Percentiles rank a stretch among this genome's conserved stretches.
phyloP scores from a whole-genome alignment of 2,329 filamentous ascomycete species.

The Ilyonectria destructans region DNA sequence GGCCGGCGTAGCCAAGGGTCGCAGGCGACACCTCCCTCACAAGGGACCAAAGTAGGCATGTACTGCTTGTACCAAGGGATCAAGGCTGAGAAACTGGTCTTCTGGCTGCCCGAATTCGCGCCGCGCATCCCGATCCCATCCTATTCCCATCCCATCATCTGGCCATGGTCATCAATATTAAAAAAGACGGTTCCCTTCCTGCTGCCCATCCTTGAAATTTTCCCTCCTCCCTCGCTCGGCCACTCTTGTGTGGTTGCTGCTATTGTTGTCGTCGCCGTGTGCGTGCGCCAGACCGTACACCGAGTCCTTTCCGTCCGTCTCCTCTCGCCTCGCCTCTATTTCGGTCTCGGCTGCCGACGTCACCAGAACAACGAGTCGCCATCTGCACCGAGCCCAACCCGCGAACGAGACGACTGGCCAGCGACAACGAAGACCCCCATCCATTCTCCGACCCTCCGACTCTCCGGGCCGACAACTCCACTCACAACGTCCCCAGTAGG shows the following conservation, averaged over 20 bases:
- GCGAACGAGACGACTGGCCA: constrained; percentile 31
- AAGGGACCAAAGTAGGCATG: constrained; percentile 15
- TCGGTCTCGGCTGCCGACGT: constrained; percentile 48
- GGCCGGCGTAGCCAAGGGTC: constrained; percentile 17
- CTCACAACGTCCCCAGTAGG: constrained; percentile 49
- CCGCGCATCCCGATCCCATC: constrained; percentile 30
- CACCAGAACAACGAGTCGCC: constrained; percentile 47
- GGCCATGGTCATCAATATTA: constrained; percentile 20
- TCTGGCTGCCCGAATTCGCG: constrained; percentile 27
- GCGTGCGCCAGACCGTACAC: constrained; percentile 19
- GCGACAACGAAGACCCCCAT: constrained; percentile 29
- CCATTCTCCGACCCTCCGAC: constrained; percentile 44
- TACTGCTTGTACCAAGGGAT: constrained; percentile 14
- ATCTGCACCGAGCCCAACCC: constrained; percentile 40
- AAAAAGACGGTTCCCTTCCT: constrained; percentile 21
- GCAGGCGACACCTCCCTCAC: constrained; percentile 3
- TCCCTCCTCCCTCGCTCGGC: constrained; percentile 6
- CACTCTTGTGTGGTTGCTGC: constrained; percentile 20
- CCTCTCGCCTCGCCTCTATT: constrained; percentile 34
- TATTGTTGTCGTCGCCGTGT: constrained; percentile 5
- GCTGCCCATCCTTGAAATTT: constrained; percentile 1
- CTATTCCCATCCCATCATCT: constrained; percentile 21
- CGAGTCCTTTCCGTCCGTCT: constrained; percentile 11
- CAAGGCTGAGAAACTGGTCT: constrained; percentile 9
- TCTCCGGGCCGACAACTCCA: constrained; percentile 52